Evolutionary conservation across 2,329 filamentous ascomycete species (phyloP).

Genomic region (Epichloe uncinata): DNA sequence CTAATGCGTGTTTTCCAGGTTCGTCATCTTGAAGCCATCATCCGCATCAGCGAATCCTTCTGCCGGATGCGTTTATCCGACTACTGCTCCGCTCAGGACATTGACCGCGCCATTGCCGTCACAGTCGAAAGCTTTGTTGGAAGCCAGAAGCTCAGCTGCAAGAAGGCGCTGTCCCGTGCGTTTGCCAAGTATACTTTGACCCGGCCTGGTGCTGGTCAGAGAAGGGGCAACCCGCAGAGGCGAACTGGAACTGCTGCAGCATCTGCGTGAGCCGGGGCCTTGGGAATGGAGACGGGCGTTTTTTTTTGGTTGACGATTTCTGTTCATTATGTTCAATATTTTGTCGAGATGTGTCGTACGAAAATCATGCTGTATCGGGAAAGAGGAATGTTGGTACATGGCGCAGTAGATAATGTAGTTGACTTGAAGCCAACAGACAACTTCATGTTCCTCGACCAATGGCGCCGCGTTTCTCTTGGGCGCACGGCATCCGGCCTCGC

Average conservation of each 20-base stretch:
- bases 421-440: too few species aligned
- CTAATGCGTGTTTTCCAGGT: slow-evolving; percentile 41
- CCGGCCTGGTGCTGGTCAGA: slow-evolving; percentile 28
- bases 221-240: slow-evolving; percentile 6
- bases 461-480: too few species aligned
- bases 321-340: background rate
- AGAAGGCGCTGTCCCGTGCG: slow-evolving; percentile 84
- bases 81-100: slow-evolving; percentile 80
- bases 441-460: too few species aligned
- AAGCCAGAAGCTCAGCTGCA: slow-evolving; percentile 93
- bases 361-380: background rate
- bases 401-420: background rate
- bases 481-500: background rate
- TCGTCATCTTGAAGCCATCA: slow-evolving; percentile 93
- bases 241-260: slow-evolving; percentile 1
- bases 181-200: slow-evolving; percentile 85
- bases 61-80: slow-evolving; percentile 97
- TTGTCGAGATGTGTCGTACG: background rate
- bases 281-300: background rate
- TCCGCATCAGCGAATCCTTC: slow-evolving; percentile 88
- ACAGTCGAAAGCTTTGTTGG: slow-evolving; percentile 93
- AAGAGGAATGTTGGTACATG: too few species aligned
- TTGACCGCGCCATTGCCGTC: slow-evolving; percentile 93
- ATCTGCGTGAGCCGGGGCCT: background rate
- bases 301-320: background rate